Percentiles rank a stretch among this genome's conserved stretches.
These are phyloP conservation scores for Eucalyptus sp. DNA, from an alignment of 345 rosid species.

Conservation along the genomic window DNA sequence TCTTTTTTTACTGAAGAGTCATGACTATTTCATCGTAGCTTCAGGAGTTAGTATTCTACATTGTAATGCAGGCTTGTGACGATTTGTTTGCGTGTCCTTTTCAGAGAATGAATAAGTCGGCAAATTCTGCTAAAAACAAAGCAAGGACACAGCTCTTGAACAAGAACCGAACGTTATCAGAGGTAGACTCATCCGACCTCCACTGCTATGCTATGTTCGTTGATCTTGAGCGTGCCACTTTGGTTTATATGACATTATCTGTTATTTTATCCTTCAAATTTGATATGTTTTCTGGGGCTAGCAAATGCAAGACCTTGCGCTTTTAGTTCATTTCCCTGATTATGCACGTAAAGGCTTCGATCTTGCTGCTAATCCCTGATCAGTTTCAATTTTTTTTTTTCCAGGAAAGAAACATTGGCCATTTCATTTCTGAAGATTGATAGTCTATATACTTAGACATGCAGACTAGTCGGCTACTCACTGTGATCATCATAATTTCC, in stretches of 20 bases:
- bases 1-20: not conserved
- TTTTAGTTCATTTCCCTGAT: not conserved
- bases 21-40: not conserved
- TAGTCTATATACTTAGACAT: not conserved
- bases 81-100: not conserved
- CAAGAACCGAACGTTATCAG: not conserved
- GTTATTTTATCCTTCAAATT: not conserved
- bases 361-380: not conserved
- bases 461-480: no score
- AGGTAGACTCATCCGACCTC: not conserved
- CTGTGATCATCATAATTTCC: no score
- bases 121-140: not conserved
- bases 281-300: not conserved
- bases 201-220: not conserved
- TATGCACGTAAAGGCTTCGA: not conserved
- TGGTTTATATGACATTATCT: not conserved
- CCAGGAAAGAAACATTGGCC: not conserved
- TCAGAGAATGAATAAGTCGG: not conserved
- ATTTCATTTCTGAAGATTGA: not conserved
- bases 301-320: not conserved
- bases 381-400: not conserved
- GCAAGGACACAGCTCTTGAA: conserved; percentile 1
- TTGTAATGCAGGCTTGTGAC: not conserved
- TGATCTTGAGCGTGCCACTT: not conserved
- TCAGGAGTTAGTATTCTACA: not conserved